phyloP scores from a whole-genome alignment of 2,329 filamentous ascomycete genomes.

The Aspergillus fijiensis region DNA sequence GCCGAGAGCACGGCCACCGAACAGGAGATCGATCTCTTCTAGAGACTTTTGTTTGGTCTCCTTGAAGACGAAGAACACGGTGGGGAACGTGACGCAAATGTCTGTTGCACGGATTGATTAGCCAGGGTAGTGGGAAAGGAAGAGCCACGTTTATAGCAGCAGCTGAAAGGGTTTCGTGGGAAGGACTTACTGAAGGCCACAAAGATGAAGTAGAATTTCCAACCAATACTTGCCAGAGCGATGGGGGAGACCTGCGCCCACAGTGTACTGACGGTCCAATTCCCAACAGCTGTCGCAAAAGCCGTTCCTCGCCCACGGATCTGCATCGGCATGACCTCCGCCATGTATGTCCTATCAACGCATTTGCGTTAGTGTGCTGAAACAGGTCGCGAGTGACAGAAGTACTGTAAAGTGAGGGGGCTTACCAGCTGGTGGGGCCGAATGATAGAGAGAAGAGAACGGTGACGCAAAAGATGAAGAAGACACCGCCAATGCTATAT shows the following conservation, averaged over 20 bases:
- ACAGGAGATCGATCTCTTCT: conserved; percentile 60
- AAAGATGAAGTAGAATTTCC: conserved; percentile 60
- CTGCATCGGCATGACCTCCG: conserved; percentile 66
- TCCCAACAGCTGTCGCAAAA: conserved; percentile 58
- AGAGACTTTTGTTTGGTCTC: conserved; percentile 55
- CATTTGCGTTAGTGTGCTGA: background rate
- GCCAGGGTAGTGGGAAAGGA: background rate
- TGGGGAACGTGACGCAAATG: conserved; percentile 40
- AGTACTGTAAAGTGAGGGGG: background rate
- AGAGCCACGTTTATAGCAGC: background rate
- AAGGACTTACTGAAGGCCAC: conserved; percentile 48
- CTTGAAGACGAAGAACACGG: conserved; percentile 54
- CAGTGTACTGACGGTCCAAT: conserved; percentile 60
- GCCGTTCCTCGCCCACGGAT: conserved; percentile 61
- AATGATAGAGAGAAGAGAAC: conserved; percentile 61
- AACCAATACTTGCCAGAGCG: conserved; percentile 50
- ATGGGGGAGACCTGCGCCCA: conserved; percentile 60
- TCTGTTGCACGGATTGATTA: conserved; percentile 23
- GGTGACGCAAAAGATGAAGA: conserved; percentile 65
- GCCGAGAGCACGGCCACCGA: conserved; percentile 54
- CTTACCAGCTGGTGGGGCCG: conserved; percentile 47
- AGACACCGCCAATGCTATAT: conserved; percentile 61
- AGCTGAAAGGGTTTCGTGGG: background rate
- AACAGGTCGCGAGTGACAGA: conserved; percentile 12
- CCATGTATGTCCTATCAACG: conserved; percentile 53